phyloP scores from a whole-genome alignment of 176 grass and related monocot species.

The Triticum aestivum region DNA sequence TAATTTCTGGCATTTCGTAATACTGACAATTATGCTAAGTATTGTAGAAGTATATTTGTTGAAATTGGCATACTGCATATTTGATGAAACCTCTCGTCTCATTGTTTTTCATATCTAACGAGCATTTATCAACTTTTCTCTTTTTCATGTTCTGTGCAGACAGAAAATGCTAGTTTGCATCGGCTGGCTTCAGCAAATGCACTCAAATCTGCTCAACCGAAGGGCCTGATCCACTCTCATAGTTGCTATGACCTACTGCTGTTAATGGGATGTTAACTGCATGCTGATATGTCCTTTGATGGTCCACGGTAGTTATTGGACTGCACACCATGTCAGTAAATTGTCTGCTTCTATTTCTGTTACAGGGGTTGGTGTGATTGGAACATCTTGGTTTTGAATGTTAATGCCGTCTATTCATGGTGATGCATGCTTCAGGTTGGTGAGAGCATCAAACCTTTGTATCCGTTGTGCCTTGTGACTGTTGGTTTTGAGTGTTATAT shows the following conservation, averaged over 20 bases:
- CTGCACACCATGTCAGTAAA: not conserved
- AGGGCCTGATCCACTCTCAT: not conserved
- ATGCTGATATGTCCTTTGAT: constrained; percentile 3
- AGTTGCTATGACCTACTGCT: not conserved
- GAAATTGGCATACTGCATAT: no score
- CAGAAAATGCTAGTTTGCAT: constrained; percentile 4
- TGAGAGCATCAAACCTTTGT: constrained; percentile 22
- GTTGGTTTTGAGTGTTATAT: not conserved
- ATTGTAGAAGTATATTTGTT: no score
- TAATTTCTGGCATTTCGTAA: no score
- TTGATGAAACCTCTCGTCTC: no score
- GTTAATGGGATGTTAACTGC: not conserved
- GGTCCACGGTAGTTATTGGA: constrained; percentile 20
- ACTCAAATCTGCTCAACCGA: not conserved
- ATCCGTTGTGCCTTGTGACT: constrained; percentile 20
- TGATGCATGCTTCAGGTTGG: constrained; percentile 17
- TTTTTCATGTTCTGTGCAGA: not conserved
- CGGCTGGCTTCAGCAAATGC: not conserved
- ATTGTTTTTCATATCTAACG: no score
- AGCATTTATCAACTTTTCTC: no score
- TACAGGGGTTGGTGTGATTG: constrained; percentile 20
- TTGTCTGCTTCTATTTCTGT: constrained; percentile 10
- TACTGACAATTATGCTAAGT: no score
- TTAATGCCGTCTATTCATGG: no score
- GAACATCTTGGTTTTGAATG: not conserved